Evolutionary conservation across 2,329 filamentous ascomycete genomes (phyloP).

Genomic region (Aphanoascus verrucosus): DNA sequence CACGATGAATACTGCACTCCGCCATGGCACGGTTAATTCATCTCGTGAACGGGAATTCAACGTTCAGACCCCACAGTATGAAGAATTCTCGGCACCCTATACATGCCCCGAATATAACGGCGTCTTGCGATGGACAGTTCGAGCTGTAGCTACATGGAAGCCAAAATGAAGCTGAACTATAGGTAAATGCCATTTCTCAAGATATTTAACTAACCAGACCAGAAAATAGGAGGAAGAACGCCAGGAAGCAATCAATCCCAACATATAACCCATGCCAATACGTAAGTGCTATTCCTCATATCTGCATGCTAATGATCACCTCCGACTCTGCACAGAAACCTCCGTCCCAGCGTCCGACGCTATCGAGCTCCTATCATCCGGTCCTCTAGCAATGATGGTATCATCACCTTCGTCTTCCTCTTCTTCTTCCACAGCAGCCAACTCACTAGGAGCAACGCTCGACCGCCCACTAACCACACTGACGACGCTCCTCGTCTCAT

Average conservation of each 20-base stretch:
- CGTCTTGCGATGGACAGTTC: background rate
- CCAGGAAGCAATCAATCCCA: background rate
- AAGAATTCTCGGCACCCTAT: too few relatives aligned
- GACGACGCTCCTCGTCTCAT: background rate
- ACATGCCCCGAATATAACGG: too few relatives aligned
- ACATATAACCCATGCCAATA: slow-evolving; percentile 1
- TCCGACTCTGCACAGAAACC: slow-evolving; percentile 11
- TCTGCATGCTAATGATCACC: background rate
- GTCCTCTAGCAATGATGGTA: slow-evolving; percentile 12
- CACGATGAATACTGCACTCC: too few relatives aligned
- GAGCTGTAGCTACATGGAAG: background rate
- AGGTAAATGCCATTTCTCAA: background rate
- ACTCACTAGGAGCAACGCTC: slow-evolving; percentile 7
- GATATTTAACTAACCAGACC: background rate
- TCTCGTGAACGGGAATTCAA: too few relatives aligned
- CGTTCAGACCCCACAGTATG: too few relatives aligned
- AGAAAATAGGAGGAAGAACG: background rate
- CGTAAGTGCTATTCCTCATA: background rate
- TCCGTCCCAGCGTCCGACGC: slow-evolving; percentile 12
- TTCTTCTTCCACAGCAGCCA: slow-evolving; percentile 14
- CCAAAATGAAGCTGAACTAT: background rate
- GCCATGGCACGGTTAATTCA: too few relatives aligned
- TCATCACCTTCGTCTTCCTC: slow-evolving; percentile 15
- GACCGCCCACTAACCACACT: slow-evolving; percentile 4
- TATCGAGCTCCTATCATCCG: slow-evolving; percentile 3